These are phyloP conservation scores for Podaxis pistillaris DNA, from an alignment of 768 basidiomycete species.

Conservation along the genomic window DNA sequence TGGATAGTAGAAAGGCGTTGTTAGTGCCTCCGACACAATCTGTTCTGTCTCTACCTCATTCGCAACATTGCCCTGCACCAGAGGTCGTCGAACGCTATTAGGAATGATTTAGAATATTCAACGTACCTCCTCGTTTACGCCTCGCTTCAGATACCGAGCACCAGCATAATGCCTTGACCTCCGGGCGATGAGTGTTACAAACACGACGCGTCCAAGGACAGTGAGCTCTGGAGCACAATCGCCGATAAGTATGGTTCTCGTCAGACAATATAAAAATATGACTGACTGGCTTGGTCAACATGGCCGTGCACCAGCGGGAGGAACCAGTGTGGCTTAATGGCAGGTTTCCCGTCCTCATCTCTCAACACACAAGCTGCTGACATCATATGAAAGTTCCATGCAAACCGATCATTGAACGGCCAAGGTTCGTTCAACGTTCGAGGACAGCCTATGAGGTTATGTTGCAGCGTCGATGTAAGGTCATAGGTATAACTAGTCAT, in stretches of 20 bases:
- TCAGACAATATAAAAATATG: background rate
- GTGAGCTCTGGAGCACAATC: slow-evolving; percentile 66
- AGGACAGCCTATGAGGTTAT: slow-evolving; percentile 71
- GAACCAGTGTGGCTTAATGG: slow-evolving; percentile 74
- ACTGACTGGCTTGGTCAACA: slow-evolving; percentile 95
- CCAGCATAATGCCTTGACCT: slow-evolving; percentile 95
- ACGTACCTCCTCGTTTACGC: slow-evolving; percentile 86
- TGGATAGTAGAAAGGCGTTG: slow-evolving; percentile 86
- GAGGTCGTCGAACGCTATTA: background rate
- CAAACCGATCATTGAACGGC: slow-evolving; percentile 84
- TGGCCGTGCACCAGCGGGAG: slow-evolving; percentile 93
- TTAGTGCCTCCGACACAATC: slow-evolving; percentile 87
- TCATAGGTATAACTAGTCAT: slow-evolving; percentile 87
- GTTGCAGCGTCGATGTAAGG: slow-evolving; percentile 92
- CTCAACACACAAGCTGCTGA: slow-evolving; percentile 54
- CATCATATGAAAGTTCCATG: slow-evolving; percentile 94
- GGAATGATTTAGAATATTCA: background rate
- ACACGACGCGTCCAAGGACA: slow-evolving; percentile 85
- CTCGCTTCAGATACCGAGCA: slow-evolving; percentile 90
- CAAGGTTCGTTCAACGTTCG: slow-evolving; percentile 46
- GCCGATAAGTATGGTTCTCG: background rate
- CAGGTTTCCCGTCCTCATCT: slow-evolving; percentile 30
- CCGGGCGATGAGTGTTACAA: slow-evolving; percentile 92
- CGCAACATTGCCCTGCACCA: slow-evolving; percentile 85
- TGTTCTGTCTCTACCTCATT: slow-evolving; percentile 99